Conservation (phyloP, 2,329 filamentous ascomycete species). For the Aureobasidium sp. region DNA sequence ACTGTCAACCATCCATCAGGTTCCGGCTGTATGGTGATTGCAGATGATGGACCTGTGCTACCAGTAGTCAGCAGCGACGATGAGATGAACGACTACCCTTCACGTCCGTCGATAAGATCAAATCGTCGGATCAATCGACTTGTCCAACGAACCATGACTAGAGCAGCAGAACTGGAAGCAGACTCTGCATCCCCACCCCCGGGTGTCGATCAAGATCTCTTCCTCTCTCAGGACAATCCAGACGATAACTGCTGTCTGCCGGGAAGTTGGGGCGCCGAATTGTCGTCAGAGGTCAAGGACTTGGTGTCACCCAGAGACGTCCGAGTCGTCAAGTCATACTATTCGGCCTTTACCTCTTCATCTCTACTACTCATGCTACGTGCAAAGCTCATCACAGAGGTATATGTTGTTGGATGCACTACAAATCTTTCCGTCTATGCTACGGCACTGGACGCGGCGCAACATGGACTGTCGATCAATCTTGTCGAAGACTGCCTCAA, state of each 20-base stretch:
- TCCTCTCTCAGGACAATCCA: slow-evolving; percentile 33
- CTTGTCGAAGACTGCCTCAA: slow-evolving; percentile 85
- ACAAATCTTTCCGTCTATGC: slow-evolving; percentile 87
- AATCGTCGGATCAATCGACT: slow-evolving; percentile 4
- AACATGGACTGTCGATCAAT: slow-evolving; percentile 80
- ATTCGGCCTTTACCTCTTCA: slow-evolving; percentile 77
- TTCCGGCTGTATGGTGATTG: slow-evolving; percentile 11
- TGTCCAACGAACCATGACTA: slow-evolving; percentile 17
- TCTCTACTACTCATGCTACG: slow-evolving; percentile 68
- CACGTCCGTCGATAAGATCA: background rate
- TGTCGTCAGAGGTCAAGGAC: slow-evolving; percentile 42
- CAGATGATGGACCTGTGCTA: background rate
- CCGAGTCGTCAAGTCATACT: slow-evolving; percentile 63
- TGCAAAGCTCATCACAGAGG: slow-evolving; percentile 78
- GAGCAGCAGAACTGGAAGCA: slow-evolving; percentile 6
- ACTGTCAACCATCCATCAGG: slow-evolving; percentile 12
- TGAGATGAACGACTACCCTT: background rate
- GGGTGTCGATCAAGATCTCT: slow-evolving; percentile 38
- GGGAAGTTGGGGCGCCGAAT: slow-evolving; percentile 42
- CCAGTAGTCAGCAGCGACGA: slow-evolving; percentile 6
- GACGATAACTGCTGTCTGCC: slow-evolving; percentile 37
- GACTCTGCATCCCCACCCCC: background rate
- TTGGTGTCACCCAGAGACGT: slow-evolving; percentile 48
- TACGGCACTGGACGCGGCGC: slow-evolving; percentile 81
- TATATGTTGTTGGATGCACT: slow-evolving; percentile 81